Conservation (phyloP, 1,284 basidiomycete species). For the Laetiporus sulphureus region DNA sequence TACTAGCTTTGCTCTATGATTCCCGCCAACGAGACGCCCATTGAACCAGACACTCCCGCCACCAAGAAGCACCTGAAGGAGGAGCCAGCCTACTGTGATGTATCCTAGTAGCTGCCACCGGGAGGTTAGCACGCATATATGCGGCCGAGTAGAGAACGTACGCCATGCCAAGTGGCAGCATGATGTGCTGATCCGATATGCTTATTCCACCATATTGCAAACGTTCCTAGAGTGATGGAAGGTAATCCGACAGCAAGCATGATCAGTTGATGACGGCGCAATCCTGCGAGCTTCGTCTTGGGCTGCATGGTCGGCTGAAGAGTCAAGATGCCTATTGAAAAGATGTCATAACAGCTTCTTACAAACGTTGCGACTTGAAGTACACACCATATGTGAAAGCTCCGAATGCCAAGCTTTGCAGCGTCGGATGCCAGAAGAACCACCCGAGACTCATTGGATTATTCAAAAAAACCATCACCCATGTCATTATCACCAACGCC, state of each 20-base stretch:
- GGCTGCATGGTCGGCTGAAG: constrained; percentile 66
- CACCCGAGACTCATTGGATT: constrained; percentile 43
- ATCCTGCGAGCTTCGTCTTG: constrained; percentile 56
- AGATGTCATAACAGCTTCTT: too few relatives aligned
- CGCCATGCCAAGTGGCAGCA: constrained; percentile 64
- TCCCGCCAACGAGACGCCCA: constrained; percentile 58
- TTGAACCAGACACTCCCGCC: constrained; percentile 65
- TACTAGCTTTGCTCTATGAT: constrained; percentile 54
- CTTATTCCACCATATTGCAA: constrained; percentile 53
- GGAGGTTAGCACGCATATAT: not conserved
- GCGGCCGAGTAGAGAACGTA: constrained; percentile 26
- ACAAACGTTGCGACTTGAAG: too few relatives aligned
- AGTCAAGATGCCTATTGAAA: constrained; percentile 63
- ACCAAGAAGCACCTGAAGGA: constrained; percentile 49
- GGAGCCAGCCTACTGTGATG: constrained; percentile 44
- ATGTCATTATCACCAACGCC: constrained; percentile 44
- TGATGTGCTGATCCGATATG: constrained; percentile 37
- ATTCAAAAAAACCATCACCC: constrained; percentile 45
- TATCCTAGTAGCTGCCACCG: constrained; percentile 48
- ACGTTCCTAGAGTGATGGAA: constrained; percentile 45
- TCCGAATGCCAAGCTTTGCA: constrained; percentile 50
- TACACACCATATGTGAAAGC: constrained; percentile 53
- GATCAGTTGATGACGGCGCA: constrained; percentile 56
- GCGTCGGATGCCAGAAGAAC: constrained; percentile 59
- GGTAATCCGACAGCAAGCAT: constrained; percentile 48